Evolutionary conservation across 768 basidiomycete genomes (phyloP).

Genomic region (Clathrus columnatus): DNA sequence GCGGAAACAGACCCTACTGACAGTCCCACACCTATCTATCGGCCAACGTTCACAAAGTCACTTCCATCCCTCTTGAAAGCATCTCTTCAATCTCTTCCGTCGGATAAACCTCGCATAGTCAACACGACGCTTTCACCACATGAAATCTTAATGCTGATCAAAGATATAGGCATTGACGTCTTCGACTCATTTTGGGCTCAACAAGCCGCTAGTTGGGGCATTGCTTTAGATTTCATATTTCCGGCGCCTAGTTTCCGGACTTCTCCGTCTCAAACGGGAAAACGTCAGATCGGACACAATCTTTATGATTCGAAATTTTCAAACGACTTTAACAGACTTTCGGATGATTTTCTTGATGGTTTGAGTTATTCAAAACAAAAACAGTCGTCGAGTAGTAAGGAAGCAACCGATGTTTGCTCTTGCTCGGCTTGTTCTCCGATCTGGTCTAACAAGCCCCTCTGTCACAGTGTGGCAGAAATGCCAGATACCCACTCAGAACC

Average conservation of each 20-base stretch:
- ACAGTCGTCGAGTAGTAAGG: constrained; percentile 8
- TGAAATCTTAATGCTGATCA: constrained; percentile 60
- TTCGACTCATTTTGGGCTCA: constrained; percentile 72
- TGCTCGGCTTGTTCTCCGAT: constrained; percentile 52
- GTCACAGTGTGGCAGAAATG: constrained; percentile 38
- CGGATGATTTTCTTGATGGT: constrained; percentile 30
- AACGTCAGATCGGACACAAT: constrained; percentile 57
- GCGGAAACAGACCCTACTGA: background rate
- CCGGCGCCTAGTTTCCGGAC: constrained; percentile 31
- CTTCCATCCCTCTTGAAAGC: constrained; percentile 39
- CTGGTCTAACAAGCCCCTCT: constrained; percentile 25
- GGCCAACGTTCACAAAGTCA: constrained; percentile 15
- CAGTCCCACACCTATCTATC: background rate
- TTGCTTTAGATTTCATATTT: constrained; percentile 75
- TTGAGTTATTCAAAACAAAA: constrained; percentile 6
- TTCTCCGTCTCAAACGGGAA: constrained; percentile 16
- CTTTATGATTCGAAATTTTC: constrained; percentile 53
- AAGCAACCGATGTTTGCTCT: constrained; percentile 26
- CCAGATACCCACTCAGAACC: background rate
- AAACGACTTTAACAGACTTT: constrained; percentile 50
- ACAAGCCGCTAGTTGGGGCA: constrained; percentile 54
- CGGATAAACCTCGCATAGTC: constrained; percentile 53
- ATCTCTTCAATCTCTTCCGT: constrained; percentile 49
- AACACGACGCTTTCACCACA: constrained; percentile 58
- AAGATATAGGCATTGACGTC: constrained; percentile 60